Conservation (phyloP, 1,139 yeast genomes). For the Suhomyces chickasaworum region DNA sequence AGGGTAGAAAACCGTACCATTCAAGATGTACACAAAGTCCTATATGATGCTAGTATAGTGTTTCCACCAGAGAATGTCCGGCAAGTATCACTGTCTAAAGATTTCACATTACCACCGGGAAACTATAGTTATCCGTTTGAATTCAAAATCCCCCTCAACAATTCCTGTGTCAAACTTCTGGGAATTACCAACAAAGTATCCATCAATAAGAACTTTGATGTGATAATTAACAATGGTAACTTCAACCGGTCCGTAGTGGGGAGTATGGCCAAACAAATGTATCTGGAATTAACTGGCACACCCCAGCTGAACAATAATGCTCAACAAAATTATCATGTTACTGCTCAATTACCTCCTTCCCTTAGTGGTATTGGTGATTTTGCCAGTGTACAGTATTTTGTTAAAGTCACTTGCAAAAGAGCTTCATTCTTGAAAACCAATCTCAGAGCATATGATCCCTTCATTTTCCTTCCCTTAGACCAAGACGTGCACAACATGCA, state of each 20-base stretch:
- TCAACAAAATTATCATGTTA: constrained; percentile 36
- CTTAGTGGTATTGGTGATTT: constrained; percentile 47
- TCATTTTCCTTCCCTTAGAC: constrained; percentile 58
- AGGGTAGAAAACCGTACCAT: constrained; percentile 20
- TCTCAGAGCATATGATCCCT: constrained; percentile 51
- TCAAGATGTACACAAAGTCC: constrained; percentile 54
- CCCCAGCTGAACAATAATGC: constrained; percentile 3
- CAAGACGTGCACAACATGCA: constrained; percentile 31
- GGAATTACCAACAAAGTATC: constrained; percentile 47
- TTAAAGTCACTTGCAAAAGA: constrained; percentile 62
- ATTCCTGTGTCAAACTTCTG: constrained; percentile 47
- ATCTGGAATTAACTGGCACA: constrained; percentile 3
- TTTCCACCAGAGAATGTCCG: constrained; percentile 63
- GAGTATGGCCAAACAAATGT: constrained; percentile 22
- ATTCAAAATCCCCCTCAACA: constrained; percentile 54
- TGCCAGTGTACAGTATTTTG: constrained; percentile 54
- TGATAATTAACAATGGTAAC: constrained; percentile 40
- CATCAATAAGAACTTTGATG: constrained; percentile 37
- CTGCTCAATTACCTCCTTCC: constrained; percentile 58
- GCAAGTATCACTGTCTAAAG: constrained; percentile 48
- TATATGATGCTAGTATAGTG: constrained; percentile 56
- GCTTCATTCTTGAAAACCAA: constrained; percentile 55
- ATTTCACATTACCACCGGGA: constrained; percentile 64
- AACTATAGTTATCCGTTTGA: constrained; percentile 58
- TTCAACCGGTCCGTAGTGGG: constrained; percentile 25